These are phyloP conservation scores for Pistacia atlantica DNA, from an alignment of 345 rosid genomes.

Conservation along the genomic window DNA sequence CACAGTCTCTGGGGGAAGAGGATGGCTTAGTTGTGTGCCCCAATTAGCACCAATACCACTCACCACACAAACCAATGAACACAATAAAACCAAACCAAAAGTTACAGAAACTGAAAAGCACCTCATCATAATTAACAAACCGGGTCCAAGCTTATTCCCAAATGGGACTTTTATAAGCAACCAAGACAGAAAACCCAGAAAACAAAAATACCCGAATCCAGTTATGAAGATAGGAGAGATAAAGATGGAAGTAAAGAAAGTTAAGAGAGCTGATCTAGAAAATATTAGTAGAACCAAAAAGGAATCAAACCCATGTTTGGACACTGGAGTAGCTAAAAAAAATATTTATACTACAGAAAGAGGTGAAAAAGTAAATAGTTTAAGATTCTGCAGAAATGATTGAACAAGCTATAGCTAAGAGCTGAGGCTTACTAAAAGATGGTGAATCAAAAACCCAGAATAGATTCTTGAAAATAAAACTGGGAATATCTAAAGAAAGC, in stretches of 20 bases:
- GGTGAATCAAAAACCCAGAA: background rate
- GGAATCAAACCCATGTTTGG: background rate
- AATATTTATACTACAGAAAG: background rate
- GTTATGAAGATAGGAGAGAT: background rate
- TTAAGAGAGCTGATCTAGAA: background rate
- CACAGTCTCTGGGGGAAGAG: constrained; percentile 72
- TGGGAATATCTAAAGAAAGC: background rate
- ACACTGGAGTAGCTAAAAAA: background rate
- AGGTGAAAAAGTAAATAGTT: background rate
- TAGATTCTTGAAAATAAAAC: constrained; percentile 4
- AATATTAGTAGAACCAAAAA: background rate
- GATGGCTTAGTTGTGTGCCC: constrained; percentile 90
- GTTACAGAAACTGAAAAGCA: constrained; percentile 12
- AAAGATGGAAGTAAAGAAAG: background rate
- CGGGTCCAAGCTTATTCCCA: background rate
- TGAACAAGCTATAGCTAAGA: background rate
- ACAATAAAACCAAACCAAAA: constrained; percentile 32
- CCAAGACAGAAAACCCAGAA: background rate
- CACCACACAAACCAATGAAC: constrained; percentile 33
- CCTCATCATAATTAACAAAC: background rate
- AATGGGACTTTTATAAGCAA: background rate
- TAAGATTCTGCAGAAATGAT: background rate
- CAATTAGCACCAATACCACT: constrained; percentile 83
- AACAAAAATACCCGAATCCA: background rate
- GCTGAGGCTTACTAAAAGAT: background rate